Base-by-base conservation (phyloP, 169 alveolate species). In the Plasmodium falciparum region DNA sequence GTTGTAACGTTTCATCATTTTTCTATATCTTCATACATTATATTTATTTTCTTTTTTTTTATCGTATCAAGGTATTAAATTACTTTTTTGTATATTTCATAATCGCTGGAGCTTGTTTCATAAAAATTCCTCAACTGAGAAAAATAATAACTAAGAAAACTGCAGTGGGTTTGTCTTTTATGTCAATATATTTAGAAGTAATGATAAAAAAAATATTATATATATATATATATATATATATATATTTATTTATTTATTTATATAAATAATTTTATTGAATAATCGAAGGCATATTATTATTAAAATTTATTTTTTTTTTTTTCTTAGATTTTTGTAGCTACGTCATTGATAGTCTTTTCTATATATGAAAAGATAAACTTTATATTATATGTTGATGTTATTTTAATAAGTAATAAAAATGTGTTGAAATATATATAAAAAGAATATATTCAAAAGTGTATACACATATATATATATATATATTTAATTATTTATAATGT, bases 181-280 rank as follows among this genome's bases (percentile, higher is more conserved):
- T 50, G 54, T 39, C 88, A 8, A 8, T 75, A 15, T 75, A 75
- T 65, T 45, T 62, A 61, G 88, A 58, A 49, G 88, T 75, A 75
- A 15, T 63, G 5, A n/a, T 61, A 24, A 54, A 43, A 39, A 11
- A 11, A 15, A 12, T 20, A 61, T 1, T 74, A 17, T 65, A 45
- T 75, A 47, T 47, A 22, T 15, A 6, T 59, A 17, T 13, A 24
- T 72, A 22, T 72, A 59, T 52, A 15, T 43, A 20, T 59, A 20
- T 20, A 17, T 26, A 26, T n/a, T n/a, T n/a, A n/a, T n/a, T n/a
- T n/a, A n/a, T n/a, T n/a, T 49, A 15, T 43, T 59, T 59, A 20
- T 20, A 17, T 26, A 26, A 59, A 59, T 13, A 15, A 26, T 59
- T 15, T 20, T 52, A 33, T 6, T 4, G 45, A 52, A 52, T 13